Percentiles rank a stretch among this genome's conserved stretches.
These are phyloP conservation scores for Cryphonectria radicalis DNA, from an alignment of 2,329 filamentous ascomycete genomes.

Conservation along the genomic window DNA sequence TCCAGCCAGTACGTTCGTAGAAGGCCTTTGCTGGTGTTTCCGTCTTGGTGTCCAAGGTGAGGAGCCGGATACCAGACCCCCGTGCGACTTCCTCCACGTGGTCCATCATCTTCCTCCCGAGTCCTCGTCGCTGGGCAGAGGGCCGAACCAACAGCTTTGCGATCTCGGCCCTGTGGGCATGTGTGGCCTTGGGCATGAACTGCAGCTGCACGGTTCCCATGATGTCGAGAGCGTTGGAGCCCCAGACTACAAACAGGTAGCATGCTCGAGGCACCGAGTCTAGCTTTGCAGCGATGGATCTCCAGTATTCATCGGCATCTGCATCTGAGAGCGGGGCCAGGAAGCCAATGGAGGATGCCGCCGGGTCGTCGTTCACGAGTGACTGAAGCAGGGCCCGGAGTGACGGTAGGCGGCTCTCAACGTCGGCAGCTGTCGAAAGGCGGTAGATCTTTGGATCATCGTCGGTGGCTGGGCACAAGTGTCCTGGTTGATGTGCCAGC, in stretches of 20 bases:
- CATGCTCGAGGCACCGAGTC: constrained; percentile 10
- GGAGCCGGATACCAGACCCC: constrained; percentile 31
- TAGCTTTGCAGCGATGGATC: constrained; percentile 24
- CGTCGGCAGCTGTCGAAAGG: neutral
- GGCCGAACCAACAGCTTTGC: constrained; percentile 37
- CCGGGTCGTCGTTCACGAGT: constrained; percentile 37
- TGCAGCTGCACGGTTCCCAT: constrained; percentile 34
- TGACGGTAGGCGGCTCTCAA: constrained; percentile 31
- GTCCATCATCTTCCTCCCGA: constrained; percentile 34
- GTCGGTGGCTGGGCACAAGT: neutral
- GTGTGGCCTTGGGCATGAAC: constrained; percentile 34
- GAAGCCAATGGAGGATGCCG: constrained; percentile 36
- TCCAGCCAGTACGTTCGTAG: constrained; percentile 35
- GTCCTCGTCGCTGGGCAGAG: constrained; percentile 30
- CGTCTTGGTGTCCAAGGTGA: constrained; percentile 37
- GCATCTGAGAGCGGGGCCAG: constrained; percentile 35
- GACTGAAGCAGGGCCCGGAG: constrained; percentile 33
- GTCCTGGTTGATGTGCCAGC: neutral
- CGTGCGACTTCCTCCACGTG: constrained; percentile 33
- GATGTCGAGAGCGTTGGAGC: constrained; percentile 21
- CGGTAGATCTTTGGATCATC: neutral
- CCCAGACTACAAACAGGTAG: constrained; percentile 30
- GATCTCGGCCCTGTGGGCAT: constrained; percentile 36
- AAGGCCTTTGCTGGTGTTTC: constrained; percentile 35
- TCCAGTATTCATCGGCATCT: constrained; percentile 34